Percentiles rank a stretch among this genome's conserved stretches.
Evolutionary conservation across 2,329 filamentous ascomycete species (phyloP).

Genomic region (Chaetomiaceae sp.): DNA sequence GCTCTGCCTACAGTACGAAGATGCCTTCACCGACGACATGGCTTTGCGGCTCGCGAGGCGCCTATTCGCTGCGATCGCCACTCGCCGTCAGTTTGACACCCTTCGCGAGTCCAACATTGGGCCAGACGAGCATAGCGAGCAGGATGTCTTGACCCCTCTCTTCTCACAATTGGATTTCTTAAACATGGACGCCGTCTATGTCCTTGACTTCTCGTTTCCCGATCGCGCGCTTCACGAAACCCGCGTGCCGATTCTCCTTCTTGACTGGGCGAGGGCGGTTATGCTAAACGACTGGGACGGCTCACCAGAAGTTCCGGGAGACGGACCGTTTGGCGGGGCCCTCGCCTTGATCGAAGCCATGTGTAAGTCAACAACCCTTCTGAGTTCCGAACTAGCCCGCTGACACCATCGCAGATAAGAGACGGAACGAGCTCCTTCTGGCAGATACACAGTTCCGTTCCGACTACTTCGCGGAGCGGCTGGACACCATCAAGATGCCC

Average conservation of each 20-base stretch:
- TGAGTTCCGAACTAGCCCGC: not conserved
- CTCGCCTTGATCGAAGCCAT: constrained; percentile 68
- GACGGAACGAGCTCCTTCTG: constrained; percentile 60
- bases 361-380: constrained; percentile 49
- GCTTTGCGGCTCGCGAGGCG: constrained; percentile 55
- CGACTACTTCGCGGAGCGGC: constrained; percentile 68
- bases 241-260: constrained; percentile 50
- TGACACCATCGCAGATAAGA: constrained; percentile 46
- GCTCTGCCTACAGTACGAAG: constrained; percentile 58
- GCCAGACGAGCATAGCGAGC: constrained; percentile 30
- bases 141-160: constrained; percentile 45
- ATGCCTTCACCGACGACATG: constrained; percentile 58
- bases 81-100: constrained; percentile 48
- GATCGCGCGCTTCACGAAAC: constrained; percentile 55
- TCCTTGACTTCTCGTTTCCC: constrained; percentile 45
- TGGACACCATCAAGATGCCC: constrained; percentile 72
- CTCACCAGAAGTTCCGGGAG: constrained; percentile 62
- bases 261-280: constrained; percentile 71
- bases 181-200: constrained; percentile 40
- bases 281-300: constrained; percentile 80
- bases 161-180: constrained; percentile 52
- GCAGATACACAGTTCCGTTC: constrained; percentile 67
- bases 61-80: constrained; percentile 53
- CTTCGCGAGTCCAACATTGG: constrained; percentile 37
- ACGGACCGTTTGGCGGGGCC: constrained; percentile 71